phyloP scores from a whole-genome alignment of 352 stramenopile species.

The Phytophthora chlamydospora region DNA sequence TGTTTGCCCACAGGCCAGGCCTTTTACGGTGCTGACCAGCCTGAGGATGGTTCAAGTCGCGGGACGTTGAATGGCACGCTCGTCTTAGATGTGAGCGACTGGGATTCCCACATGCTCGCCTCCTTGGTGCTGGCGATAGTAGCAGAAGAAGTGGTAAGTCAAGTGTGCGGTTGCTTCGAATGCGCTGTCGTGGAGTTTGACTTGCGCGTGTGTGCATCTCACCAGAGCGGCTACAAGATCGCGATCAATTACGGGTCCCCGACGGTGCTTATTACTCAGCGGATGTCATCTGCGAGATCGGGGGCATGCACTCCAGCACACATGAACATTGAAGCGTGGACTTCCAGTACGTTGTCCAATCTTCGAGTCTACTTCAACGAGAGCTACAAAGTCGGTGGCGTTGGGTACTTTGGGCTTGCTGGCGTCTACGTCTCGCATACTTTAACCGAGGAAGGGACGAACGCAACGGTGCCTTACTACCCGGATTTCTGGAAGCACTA shows the following conservation, averaged over 20 bases:
- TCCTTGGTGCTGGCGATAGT: constrained; percentile 53
- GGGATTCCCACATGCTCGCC: constrained; percentile 47
- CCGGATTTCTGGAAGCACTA: constrained; percentile 67
- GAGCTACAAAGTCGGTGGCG: constrained; percentile 33
- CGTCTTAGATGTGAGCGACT: constrained; percentile 43
- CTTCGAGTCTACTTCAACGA: constrained; percentile 58
- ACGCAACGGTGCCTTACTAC: constrained; percentile 28
- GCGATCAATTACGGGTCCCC: constrained; percentile 17
- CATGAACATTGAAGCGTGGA: constrained; percentile 64
- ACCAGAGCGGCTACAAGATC: constrained; percentile 40
- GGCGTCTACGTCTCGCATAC: constrained; percentile 51
- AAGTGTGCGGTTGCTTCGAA: too few species aligned
- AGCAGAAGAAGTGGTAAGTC: constrained; percentile 42
- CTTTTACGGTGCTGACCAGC: constrained; percentile 35
- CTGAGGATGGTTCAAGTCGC: constrained; percentile 9
- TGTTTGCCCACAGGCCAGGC: constrained; percentile 11
- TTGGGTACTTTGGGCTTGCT: constrained; percentile 48
- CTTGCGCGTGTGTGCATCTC: background rate
- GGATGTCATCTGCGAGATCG: constrained; percentile 36
- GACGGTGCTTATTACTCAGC: constrained; percentile 24
- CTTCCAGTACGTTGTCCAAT: constrained; percentile 32
- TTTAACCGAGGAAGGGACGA: constrained; percentile 30
- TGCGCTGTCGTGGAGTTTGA: background rate
- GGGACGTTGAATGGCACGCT: constrained; percentile 36
- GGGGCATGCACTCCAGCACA: constrained; percentile 58